A percentile compares a stretch with the other conserved stretches of the same genome.
These are phyloP conservation scores for Thalia dealbata DNA, from an alignment of 176 grass and related monocot species.

Conservation along the genomic window DNA sequence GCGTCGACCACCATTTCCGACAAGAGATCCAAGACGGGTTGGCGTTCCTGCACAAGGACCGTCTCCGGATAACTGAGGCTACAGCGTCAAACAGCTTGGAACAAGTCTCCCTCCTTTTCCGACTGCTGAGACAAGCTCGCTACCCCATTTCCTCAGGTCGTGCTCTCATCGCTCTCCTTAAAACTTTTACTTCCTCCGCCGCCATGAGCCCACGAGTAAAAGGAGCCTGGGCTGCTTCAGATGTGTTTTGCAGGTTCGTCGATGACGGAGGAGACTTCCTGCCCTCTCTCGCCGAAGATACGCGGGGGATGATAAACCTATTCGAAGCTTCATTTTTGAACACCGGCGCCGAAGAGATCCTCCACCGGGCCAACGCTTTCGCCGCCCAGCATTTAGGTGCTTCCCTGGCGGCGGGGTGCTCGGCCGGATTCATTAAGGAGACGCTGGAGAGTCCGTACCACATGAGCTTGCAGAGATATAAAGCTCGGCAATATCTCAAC, in stretches of 20 bases:
- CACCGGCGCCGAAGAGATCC: background rate
- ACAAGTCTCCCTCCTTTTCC: background rate
- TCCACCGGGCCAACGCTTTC: background rate
- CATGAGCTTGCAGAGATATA: slow-evolving; percentile 5
- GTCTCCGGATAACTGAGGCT: background rate
- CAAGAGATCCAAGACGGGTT: background rate
- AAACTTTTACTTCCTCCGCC: too few relatives aligned
- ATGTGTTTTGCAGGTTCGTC: background rate
- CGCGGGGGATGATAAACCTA: background rate
- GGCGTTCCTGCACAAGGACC: background rate
- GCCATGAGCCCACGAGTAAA: too few relatives aligned
- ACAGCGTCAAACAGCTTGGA: background rate
- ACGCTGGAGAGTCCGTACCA: slow-evolving; percentile 4
- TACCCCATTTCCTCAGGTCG: background rate
- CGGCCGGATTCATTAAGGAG: background rate
- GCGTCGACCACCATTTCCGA: background rate
- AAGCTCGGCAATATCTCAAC: background rate
- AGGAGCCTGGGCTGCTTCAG: background rate
- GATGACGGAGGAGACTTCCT: background rate
- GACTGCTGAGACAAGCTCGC: background rate
- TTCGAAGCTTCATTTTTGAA: slow-evolving; percentile 8
- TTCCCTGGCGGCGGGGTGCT: background rate
- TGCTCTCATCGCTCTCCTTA: too few relatives aligned
- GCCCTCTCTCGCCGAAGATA: background rate
- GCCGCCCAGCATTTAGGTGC: background rate